Conservation (phyloP, 75 land plant genomes). For the Selaginella moellendorffii region DNA sequence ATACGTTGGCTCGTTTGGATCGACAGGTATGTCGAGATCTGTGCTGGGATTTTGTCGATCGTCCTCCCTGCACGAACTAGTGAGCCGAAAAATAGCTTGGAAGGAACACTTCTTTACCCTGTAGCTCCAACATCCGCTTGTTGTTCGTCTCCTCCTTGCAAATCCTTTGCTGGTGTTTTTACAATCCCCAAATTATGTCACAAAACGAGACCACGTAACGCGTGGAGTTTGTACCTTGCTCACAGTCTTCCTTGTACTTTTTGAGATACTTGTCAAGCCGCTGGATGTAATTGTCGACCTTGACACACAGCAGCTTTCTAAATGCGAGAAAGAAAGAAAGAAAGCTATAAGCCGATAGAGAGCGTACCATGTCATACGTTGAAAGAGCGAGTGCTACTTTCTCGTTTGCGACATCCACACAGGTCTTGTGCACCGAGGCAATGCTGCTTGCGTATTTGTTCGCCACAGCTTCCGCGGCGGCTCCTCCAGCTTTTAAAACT, state of each 20-base stretch:
- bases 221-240: constrained; percentile 44
- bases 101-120: neutral
- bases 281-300: constrained; percentile 86
- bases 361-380: constrained; percentile 71
- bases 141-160: neutral
- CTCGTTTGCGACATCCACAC: constrained; percentile 68
- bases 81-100: neutral
- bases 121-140: neutral
- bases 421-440: constrained; percentile 50
- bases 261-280: constrained; percentile 81
- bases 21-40: constrained; percentile 85
- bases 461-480: constrained; percentile 37
- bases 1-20: constrained; percentile 98
- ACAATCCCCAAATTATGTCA: too few relatives aligned
- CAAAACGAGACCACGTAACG: too few relatives aligned
- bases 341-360: neutral
- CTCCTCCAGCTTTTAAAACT: constrained; percentile 43
- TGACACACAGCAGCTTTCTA: neutral
- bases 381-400: constrained; percentile 65
- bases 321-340: neutral
- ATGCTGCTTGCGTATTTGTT: constrained; percentile 56
- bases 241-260: constrained; percentile 63
- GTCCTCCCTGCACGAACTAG: constrained; percentile 30
- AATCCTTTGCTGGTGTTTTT: neutral
- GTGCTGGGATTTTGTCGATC: constrained; percentile 32